Conservation (phyloP, 345 rosid species). For the Populus deltoides region DNA sequence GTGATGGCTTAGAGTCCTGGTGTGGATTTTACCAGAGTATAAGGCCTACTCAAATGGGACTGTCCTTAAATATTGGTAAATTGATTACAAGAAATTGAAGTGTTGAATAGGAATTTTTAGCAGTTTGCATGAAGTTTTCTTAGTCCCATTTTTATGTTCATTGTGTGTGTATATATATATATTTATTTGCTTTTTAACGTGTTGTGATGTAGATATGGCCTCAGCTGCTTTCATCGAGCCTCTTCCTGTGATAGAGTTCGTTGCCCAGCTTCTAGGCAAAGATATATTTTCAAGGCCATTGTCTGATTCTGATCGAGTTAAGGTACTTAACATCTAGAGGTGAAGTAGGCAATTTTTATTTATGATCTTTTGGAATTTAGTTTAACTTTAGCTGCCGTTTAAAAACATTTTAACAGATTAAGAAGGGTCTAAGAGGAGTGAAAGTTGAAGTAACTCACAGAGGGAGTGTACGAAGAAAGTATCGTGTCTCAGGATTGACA, state of each 20-base stretch:
- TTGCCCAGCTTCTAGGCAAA: conserved; percentile 85
- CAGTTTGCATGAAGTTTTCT: conserved; percentile 2
- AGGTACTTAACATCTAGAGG: conserved; percentile 42
- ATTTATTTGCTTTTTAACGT: background rate
- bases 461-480: conserved; percentile 83
- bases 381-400: conserved; percentile 5
- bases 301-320: conserved; percentile 90
- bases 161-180: background rate
- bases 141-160: background rate
- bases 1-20: conserved; percentile 99
- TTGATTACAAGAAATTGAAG: conserved; percentile 3
- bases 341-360: background rate
- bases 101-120: background rate
- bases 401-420: conserved; percentile 47
- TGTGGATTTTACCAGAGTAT: conserved; percentile 97
- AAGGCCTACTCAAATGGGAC: conserved; percentile 97
- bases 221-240: conserved; percentile 98
- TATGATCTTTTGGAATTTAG: background rate
- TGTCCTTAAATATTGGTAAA: conserved; percentile 87
- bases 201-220: conserved; percentile 67
- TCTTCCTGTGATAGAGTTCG: conserved; percentile 92
- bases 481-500: conserved; percentile 98
- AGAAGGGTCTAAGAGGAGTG: conserved; percentile 90
- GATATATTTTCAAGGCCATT: conserved; percentile 72
- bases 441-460: conserved; percentile 98